Evolutionary conservation across 192 early-diverging fungal genomes (phyloP).

Genomic region (Coemansia sp.): DNA sequence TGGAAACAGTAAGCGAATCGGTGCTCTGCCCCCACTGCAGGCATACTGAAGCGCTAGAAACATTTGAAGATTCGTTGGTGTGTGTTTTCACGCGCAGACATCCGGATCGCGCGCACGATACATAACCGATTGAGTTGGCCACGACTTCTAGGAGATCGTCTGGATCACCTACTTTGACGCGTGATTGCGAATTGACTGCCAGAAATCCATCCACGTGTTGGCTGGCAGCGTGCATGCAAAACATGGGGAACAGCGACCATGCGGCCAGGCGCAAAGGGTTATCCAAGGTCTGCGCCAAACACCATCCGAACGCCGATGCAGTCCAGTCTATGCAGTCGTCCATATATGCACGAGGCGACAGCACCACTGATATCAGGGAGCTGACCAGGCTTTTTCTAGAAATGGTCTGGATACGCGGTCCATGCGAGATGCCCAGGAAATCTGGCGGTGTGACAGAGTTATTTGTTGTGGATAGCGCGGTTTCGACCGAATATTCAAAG

Average conservation of each 20-base stretch:
- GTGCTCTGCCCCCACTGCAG: background rate
- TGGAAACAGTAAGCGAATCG: background rate
- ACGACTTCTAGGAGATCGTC: conserved; percentile 38
- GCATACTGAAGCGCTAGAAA: background rate
- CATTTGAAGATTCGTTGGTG: background rate
- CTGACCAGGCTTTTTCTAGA: background rate
- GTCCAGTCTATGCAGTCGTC: conserved; percentile 22
- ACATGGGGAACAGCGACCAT: conserved; percentile 44
- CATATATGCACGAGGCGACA: conserved; percentile 17
- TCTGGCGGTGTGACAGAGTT: background rate
- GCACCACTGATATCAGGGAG: conserved; percentile 17
- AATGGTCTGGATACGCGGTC: background rate
- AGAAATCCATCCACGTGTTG: conserved; percentile 18
- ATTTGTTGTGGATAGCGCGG: background rate
- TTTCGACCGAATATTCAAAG: background rate
- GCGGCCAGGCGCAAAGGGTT: conserved; percentile 23
- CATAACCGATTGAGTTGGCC: conserved; percentile 29
- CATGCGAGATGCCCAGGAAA: background rate
- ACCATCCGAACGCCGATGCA: conserved; percentile 17
- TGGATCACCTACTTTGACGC: conserved; percentile 36
- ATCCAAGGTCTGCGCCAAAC: conserved; percentile 18
- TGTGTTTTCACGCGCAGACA: background rate
- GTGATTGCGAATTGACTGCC: conserved; percentile 13
- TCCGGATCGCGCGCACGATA: conserved; percentile 48
- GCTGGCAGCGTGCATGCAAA: conserved; percentile 14